Percentiles rank a stretch among this genome's conserved stretches.
Conservation (phyloP, 257 asterid species). For the Solanum appendiculatum region DNA sequence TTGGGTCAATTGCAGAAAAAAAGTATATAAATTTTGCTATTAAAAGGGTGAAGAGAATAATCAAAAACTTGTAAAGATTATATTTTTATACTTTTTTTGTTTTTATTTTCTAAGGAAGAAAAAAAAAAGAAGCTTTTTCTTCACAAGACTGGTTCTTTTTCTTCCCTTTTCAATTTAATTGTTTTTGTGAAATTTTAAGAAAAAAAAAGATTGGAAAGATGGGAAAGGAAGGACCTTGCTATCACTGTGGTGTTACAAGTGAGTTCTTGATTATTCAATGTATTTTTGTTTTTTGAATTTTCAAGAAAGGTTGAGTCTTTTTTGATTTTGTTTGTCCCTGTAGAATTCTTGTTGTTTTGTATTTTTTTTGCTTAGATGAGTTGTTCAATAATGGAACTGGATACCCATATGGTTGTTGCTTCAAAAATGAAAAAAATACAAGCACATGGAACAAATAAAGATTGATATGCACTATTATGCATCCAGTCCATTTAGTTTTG, state of each 20-base stretch:
- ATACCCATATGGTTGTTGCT: slow-evolving; percentile 17
- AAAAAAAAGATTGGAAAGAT: slow-evolving; percentile 16
- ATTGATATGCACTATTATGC: slow-evolving; percentile 12
- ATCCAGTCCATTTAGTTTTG: background rate
- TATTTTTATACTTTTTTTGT: slow-evolving; percentile 3
- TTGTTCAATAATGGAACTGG: slow-evolving; percentile 17
- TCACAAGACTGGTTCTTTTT: background rate
- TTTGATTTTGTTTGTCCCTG: slow-evolving; percentile 3
- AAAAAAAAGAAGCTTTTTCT: slow-evolving; percentile 10
- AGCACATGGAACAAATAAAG: slow-evolving; percentile 19
- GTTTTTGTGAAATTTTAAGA: slow-evolving; percentile 5
- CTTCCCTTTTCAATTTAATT: slow-evolving; percentile 8
- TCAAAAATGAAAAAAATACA: slow-evolving; percentile 9
- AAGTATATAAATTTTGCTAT: slow-evolving; percentile 13
- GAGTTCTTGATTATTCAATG: slow-evolving; percentile 35
- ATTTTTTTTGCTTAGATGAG: slow-evolving; percentile 15
- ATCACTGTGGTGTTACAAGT: slow-evolving; percentile 99
- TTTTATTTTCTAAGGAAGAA: slow-evolving; percentile 3
- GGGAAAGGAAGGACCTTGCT: slow-evolving; percentile 99
- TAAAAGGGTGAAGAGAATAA: slow-evolving; percentile 27
- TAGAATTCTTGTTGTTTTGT: slow-evolving; percentile 2
- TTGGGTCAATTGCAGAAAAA: slow-evolving; percentile 3
- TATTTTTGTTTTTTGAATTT: slow-evolving; percentile 1
- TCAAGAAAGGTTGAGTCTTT: slow-evolving; percentile 10
- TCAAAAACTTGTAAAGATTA: slow-evolving; percentile 7